A percentile compares a stretch with the other conserved stretches of the same genome.
Conservation (phyloP, 306 rosid species). For the Cucurbita ficifolia region DNA sequence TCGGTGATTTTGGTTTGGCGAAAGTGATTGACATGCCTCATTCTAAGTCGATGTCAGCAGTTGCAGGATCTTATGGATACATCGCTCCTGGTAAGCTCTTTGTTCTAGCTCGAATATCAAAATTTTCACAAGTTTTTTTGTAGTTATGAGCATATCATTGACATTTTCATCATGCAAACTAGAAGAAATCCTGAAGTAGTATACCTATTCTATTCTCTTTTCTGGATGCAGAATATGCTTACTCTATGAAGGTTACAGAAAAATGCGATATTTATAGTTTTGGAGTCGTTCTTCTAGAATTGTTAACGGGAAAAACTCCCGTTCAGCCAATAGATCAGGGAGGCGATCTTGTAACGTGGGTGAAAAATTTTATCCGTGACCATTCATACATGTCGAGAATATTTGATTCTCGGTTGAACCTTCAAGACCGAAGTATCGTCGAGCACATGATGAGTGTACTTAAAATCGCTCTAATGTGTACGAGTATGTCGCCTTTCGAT, state of each 20-base stretch:
- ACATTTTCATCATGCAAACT: not conserved
- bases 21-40: conserved; percentile 96
- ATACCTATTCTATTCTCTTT: not conserved
- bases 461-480: conserved; percentile 69
- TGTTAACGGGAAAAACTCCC: conserved; percentile 77
- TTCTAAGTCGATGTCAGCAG: conserved; percentile 93
- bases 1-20: conserved; percentile 96
- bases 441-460: conserved; percentile 71
- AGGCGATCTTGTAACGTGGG: conserved; percentile 82
- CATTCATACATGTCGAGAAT: conserved; percentile 43
- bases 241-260: conserved; percentile 92
- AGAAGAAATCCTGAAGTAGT: not conserved
- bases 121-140: not conserved
- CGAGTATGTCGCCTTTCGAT: conserved; percentile 44
- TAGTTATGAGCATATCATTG: not conserved
- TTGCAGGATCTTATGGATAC: conserved; percentile 97
- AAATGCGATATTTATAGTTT: conserved; percentile 91
- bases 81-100: conserved; percentile 83
- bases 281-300: conserved; percentile 86
- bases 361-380: conserved; percentile 31
- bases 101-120: not conserved
- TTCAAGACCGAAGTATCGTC: conserved; percentile 34
- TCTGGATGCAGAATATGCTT: conserved; percentile 73
- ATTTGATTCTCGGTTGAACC: conserved; percentile 61
- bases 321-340: conserved; percentile 88